Evolutionary conservation across 129 eudicot genomes (phyloP).

Genomic region (Centaurea solstitialis): DNA sequence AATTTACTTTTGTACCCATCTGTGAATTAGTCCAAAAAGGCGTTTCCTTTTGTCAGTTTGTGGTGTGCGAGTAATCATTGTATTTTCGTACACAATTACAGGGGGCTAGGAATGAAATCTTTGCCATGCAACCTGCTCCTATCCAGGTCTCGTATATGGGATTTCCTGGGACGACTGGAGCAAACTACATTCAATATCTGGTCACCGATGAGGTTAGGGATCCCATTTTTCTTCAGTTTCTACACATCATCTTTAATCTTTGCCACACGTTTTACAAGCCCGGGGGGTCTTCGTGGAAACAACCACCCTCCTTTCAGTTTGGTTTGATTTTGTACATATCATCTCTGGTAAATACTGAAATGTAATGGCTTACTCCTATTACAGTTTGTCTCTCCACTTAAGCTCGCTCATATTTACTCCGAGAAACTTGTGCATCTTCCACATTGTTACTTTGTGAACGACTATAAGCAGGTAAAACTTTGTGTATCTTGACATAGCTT

Average conservation of each 20-base stretch:
- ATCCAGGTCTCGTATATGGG: constrained; percentile 98
- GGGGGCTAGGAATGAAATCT: constrained; percentile 99
- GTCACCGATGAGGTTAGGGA: constrained; percentile 83
- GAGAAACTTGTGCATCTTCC: constrained; percentile 98
- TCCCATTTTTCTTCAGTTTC: neutral
- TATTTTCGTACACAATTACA: constrained; percentile 18
- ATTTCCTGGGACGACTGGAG: constrained; percentile 97
- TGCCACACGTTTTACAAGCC: neutral
- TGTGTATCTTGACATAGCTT: neutral
- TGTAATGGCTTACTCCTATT: neutral
- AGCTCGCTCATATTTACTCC: constrained; percentile 74
- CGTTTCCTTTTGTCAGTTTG: neutral
- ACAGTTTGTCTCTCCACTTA: constrained; percentile 95
- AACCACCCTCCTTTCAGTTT: neutral
- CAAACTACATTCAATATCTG: constrained; percentile 82
- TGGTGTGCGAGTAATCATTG: neutral
- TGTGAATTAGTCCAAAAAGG: neutral
- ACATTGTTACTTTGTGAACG: constrained; percentile 95
- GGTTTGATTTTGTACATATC: neutral
- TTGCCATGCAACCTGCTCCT: constrained; percentile 99
- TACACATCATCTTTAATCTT: neutral
- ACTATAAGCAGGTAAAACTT: constrained; percentile 79
- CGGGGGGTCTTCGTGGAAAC: neutral
- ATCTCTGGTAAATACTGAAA: neutral
- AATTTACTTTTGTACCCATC: neutral